These are phyloP conservation scores for Russula earlei DNA, from an alignment of 768 basidiomycete species.

Conservation along the genomic window DNA sequence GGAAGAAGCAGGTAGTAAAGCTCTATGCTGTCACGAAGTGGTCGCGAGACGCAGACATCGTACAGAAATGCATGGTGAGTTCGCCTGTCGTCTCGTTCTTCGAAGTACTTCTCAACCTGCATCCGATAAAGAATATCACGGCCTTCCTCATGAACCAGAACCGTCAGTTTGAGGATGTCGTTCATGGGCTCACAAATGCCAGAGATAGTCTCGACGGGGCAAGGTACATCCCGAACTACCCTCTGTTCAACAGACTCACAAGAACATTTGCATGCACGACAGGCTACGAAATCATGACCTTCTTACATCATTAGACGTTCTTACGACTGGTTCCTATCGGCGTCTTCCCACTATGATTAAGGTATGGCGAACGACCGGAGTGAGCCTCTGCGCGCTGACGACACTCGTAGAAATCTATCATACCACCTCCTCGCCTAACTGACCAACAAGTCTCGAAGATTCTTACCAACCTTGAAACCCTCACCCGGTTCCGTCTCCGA, in stretches of 20 bases:
- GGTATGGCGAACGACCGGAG: conserved; percentile 32
- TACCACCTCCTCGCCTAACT: conserved; percentile 56
- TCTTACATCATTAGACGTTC: conserved; percentile 81
- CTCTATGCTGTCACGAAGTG: conserved; percentile 81
- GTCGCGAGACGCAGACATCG: conserved; percentile 73
- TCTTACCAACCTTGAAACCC: conserved; percentile 62
- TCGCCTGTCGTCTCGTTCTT: neutral
- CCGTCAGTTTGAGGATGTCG: conserved; percentile 66
- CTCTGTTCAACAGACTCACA: neutral
- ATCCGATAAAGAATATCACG: conserved; percentile 58
- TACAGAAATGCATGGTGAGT: conserved; percentile 79
- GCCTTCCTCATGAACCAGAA: conserved; percentile 83
- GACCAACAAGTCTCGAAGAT: conserved; percentile 59
- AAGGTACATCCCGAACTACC: conserved; percentile 38
- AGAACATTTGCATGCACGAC: neutral
- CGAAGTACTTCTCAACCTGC: neutral
- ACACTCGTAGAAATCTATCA: conserved; percentile 49
- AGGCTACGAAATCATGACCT: conserved; percentile 92
- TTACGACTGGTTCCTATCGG: conserved; percentile 79
- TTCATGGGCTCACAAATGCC: conserved; percentile 51
- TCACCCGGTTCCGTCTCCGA: conserved; percentile 69
- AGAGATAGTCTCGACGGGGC: conserved; percentile 68
- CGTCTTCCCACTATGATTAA: conserved; percentile 75
- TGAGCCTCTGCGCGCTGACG: neutral
- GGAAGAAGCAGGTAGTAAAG: conserved; percentile 84